Conservation (phyloP, 441 rosid genomes). For the Gossypium lobatum region DNA sequence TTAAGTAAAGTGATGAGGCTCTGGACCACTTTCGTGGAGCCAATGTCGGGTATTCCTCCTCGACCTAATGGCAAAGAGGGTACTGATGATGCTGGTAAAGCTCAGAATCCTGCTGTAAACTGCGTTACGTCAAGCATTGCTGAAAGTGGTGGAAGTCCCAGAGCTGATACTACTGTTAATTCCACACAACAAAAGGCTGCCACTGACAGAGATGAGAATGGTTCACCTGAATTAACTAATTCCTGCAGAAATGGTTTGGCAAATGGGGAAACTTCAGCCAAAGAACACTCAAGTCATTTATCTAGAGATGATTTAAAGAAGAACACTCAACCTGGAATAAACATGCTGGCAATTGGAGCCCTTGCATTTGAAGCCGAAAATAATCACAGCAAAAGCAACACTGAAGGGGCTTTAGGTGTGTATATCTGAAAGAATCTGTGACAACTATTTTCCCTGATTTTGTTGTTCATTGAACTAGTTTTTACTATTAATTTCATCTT, state of each 20-base stretch:
- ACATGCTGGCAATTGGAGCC: conserved; percentile 20
- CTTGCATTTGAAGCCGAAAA: conserved; percentile 35
- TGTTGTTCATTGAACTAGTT: background rate
- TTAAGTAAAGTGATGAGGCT: conserved; percentile 74
- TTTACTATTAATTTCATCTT: background rate
- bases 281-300: conserved; percentile 32
- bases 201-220: conserved; percentile 39
- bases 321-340: conserved; percentile 23
- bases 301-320: conserved; percentile 31
- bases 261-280: conserved; percentile 47
- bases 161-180: conserved; percentile 30
- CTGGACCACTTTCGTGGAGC: conserved; percentile 89
- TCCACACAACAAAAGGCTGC: conserved; percentile 16
- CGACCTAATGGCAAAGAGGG: conserved; percentile 43
- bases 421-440: conserved; percentile 5
- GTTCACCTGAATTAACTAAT: conserved; percentile 40
- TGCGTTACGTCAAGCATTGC: conserved; percentile 36
- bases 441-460: background rate
- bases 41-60: conserved; percentile 63
- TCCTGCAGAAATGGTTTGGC: conserved; percentile 32
- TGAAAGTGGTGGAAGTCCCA: conserved; percentile 52
- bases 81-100: conserved; percentile 48
- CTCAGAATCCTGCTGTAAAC: conserved; percentile 31
- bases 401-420: conserved; percentile 57
- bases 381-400: conserved; percentile 36